These are phyloP conservation scores for Trichoderma harzianum DNA, from an alignment of 2,329 filamentous ascomycete species.

Conservation along the genomic window DNA sequence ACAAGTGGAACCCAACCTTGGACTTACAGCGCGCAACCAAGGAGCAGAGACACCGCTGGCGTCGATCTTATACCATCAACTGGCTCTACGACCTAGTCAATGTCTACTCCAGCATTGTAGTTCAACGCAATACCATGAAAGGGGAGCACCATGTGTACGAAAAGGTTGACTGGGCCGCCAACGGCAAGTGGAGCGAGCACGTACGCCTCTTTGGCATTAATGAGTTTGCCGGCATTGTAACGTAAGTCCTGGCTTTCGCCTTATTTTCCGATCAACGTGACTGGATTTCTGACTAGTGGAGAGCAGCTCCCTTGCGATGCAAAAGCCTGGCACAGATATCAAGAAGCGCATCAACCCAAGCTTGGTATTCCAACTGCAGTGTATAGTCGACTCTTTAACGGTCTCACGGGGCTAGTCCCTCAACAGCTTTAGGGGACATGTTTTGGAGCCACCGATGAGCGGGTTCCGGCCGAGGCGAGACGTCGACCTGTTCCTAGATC, in stretches of 20 bases:
- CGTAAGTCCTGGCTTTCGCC: not conserved
- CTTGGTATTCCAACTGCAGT: not conserved
- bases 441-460: not conserved
- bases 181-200: not conserved
- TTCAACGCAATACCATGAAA: not conserved
- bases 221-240: not conserved
- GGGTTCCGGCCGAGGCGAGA: not conserved
- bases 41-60: not conserved
- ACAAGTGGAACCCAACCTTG: not conserved
- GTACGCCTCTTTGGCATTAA: not conserved
- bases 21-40: not conserved
- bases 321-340: not conserved
- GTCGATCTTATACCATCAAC: not conserved
- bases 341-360: not conserved
- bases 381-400: not conserved
- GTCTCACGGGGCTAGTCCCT: not conserved
- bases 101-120: not conserved
- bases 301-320: not conserved
- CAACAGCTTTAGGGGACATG: not conserved
- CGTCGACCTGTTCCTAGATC: not conserved
- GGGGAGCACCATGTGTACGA: not conserved
- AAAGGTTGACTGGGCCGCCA: not conserved
- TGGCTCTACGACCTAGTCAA: not conserved
- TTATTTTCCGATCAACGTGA: not conserved
- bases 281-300: not conserved